These are phyloP conservation scores for Xanthoconium separans DNA, from an alignment of 1,284 basidiomycete species.

Conservation along the genomic window DNA sequence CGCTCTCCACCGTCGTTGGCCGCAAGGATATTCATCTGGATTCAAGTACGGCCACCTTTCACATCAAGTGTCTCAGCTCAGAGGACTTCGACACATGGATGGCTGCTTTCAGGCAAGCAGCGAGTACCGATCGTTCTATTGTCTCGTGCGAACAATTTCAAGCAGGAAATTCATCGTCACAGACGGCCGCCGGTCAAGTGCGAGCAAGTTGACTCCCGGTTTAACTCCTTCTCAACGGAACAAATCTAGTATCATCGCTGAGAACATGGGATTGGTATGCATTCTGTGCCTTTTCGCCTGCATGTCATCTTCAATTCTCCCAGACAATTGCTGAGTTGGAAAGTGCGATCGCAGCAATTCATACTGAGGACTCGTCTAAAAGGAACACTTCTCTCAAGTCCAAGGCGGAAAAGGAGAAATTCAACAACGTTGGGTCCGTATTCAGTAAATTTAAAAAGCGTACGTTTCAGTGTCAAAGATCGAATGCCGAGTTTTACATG, in stretches of 20 bases:
- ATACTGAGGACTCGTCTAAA: slow-evolving; percentile 31
- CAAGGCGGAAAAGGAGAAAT: slow-evolving; percentile 49
- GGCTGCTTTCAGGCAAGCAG: slow-evolving; percentile 60
- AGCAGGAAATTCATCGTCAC: slow-evolving; percentile 57
- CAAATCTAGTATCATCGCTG: slow-evolving; percentile 50
- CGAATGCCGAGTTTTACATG: background rate
- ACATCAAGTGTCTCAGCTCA: slow-evolving; percentile 68
- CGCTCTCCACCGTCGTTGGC: slow-evolving; percentile 67
- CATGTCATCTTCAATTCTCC: slow-evolving; percentile 8
- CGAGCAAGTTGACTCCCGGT: slow-evolving; percentile 36
- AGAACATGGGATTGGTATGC: slow-evolving; percentile 63
- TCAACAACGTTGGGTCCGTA: slow-evolving; percentile 35
- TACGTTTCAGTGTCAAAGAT: slow-evolving; percentile 28
- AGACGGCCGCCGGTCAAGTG: slow-evolving; percentile 52
- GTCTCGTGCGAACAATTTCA: slow-evolving; percentile 10
- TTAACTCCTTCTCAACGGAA: slow-evolving; percentile 42
- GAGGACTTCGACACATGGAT: slow-evolving; percentile 79
- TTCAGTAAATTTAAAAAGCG: slow-evolving; percentile 62
- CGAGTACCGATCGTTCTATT: background rate
- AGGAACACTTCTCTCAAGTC: slow-evolving; percentile 36
- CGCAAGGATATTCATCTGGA: slow-evolving; percentile 79
- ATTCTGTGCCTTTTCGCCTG: background rate
- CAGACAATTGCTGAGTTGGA: slow-evolving; percentile 47
- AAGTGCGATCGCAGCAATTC: slow-evolving; percentile 37
- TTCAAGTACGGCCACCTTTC: slow-evolving; percentile 72